Percentiles rank a stretch among this genome's conserved stretches.
Conservation (phyloP, 257 asterid species). For the Fraxinus cuspidata region DNA sequence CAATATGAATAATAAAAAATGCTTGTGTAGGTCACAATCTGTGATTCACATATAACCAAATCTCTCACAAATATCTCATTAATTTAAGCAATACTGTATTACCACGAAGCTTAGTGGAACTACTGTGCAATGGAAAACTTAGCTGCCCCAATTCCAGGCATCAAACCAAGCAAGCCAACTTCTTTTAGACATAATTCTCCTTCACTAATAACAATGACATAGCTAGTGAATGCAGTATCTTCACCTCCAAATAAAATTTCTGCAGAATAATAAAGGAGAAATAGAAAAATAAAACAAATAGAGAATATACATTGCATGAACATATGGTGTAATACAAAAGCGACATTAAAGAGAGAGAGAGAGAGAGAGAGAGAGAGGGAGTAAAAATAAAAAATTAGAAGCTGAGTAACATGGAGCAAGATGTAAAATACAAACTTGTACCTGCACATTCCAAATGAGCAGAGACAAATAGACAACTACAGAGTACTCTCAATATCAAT, state of each 20-base stretch:
- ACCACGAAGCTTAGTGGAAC: neutral
- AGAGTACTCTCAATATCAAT: neutral
- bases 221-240: neutral
- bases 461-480: neutral
- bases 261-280: neutral
- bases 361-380: too few relatives aligned
- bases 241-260: neutral
- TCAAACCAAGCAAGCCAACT: neutral
- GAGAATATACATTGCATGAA: neutral
- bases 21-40: neutral
- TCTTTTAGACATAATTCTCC: neutral
- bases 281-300: neutral
- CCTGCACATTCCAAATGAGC: neutral
- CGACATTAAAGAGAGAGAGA: too few relatives aligned
- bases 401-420: neutral
- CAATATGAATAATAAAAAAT: neutral
- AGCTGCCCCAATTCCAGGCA: neutral
- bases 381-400: too few relatives aligned
- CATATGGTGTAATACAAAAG: neutral
- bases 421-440: neutral
- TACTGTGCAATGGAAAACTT: neutral
- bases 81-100: neutral
- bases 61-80: neutral
- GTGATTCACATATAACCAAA: neutral
- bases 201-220: neutral